phyloP scores from a whole-genome alignment of 2,329 filamentous ascomycete genomes.

The Colletotrichum somersetense region DNA sequence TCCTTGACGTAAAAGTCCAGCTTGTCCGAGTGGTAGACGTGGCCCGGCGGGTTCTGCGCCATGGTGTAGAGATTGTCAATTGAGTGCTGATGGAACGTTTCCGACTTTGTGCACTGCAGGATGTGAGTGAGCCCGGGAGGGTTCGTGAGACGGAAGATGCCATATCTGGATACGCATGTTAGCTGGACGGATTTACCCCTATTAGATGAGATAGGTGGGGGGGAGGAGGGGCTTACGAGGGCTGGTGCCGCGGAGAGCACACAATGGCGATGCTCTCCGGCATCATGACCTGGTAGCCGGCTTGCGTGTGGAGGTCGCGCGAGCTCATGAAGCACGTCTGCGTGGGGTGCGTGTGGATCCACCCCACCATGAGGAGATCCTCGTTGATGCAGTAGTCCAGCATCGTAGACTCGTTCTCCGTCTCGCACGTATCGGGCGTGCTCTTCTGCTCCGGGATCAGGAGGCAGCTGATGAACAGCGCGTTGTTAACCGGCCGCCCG shows the following conservation, averaged over 20 bases:
- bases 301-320: constrained; percentile 92
- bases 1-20: constrained; percentile 72
- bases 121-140: constrained; percentile 92
- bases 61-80: constrained; percentile 82
- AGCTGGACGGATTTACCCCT: constrained; percentile 19
- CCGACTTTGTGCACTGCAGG: constrained; percentile 79
- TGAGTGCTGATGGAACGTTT: constrained; percentile 84
- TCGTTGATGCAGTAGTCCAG: constrained; percentile 91
- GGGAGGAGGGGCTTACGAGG: constrained; percentile 69
- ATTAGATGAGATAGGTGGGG: neutral
- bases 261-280: constrained; percentile 97
- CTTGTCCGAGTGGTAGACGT: constrained; percentile 76
- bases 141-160: constrained; percentile 92
- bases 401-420: constrained; percentile 84
- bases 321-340: constrained; percentile 99
- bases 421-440: constrained; percentile 95
- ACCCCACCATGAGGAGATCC: constrained; percentile 88
- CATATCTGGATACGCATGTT: constrained; percentile 70
- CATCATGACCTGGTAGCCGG: constrained; percentile 95
- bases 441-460: constrained; percentile 92
- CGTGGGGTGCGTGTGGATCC: constrained; percentile 98
- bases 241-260: constrained; percentile 85
- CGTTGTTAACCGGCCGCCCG: constrained; percentile 91
- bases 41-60: constrained; percentile 74
- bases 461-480: constrained; percentile 88